phyloP scores from a whole-genome alignment of 192 early-diverging fungal species.

The Entomortierella parvispora region DNA sequence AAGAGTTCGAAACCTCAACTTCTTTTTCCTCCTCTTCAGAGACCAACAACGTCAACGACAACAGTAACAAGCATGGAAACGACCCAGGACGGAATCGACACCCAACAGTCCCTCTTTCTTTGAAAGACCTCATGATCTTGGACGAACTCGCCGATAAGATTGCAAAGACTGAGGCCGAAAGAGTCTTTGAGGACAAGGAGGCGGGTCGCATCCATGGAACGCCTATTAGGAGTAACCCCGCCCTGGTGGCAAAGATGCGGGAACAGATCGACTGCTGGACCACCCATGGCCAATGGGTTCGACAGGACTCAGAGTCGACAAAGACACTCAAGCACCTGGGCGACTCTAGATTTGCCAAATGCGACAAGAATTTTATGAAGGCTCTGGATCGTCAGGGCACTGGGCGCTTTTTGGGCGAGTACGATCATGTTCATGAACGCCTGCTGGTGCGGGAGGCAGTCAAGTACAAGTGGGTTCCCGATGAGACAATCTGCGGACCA shows the following conservation, averaged over 20 bases:
- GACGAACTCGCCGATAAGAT: conserved; percentile 33
- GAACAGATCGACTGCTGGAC: conserved; percentile 51
- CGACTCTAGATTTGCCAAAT: conserved; percentile 42
- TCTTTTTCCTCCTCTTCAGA: not conserved
- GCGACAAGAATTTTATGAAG: conserved; percentile 45
- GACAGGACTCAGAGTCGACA: conserved; percentile 20
- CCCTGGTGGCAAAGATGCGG: conserved; percentile 15
- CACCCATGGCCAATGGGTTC: conserved; percentile 28
- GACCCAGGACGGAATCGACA: conserved; percentile 37
- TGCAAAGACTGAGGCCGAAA: conserved; percentile 20
- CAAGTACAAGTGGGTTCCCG: conserved; percentile 41
- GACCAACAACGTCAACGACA: not conserved
- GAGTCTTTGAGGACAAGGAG: conserved; percentile 41
- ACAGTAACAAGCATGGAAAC: not conserved
- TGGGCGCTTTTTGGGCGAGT: conserved; percentile 44
- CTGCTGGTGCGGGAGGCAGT: conserved; percentile 37
- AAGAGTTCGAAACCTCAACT: not conserved
- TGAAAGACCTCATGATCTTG: conserved; percentile 19
- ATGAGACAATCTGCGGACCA: conserved; percentile 36
- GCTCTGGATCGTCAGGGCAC: conserved; percentile 37
- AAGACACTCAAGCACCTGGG: conserved; percentile 24
- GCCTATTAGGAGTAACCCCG: conserved; percentile 14
- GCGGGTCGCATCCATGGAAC: conserved; percentile 33
- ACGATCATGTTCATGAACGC: conserved; percentile 22
- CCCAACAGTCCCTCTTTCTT: conserved; percentile 28